phyloP scores from a whole-genome alignment of 257 asterid genomes.

The Euphrasia confusa region DNA sequence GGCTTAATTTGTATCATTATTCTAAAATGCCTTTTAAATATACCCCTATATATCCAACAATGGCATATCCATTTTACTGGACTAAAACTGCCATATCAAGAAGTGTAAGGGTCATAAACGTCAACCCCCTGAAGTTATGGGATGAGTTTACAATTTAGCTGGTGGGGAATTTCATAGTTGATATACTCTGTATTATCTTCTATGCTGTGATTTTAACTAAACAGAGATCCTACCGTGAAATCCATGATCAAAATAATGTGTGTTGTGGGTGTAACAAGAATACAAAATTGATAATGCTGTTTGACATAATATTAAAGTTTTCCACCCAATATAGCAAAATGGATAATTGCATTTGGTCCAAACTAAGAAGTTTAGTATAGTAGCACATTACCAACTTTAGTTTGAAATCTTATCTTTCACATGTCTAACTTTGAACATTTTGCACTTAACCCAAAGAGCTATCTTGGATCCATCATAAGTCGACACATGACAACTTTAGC shows the following conservation, averaged over 20 bases:
- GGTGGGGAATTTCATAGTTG: neutral
- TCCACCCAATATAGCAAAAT: neutral
- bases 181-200: too few relatives aligned
- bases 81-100: too few relatives aligned
- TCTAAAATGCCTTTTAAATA: too few relatives aligned
- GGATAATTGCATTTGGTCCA: neutral
- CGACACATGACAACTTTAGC: neutral
- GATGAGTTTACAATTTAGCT: too few relatives aligned
- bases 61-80: too few relatives aligned
- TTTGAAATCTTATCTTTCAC: neutral
- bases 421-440: neutral
- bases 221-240: neutral
- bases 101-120: too few relatives aligned
- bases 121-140: too few relatives aligned
- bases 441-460: neutral
- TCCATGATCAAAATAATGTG: neutral
- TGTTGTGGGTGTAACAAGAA: neutral
- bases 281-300: neutral
- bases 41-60: too few relatives aligned
- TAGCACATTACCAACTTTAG: neutral
- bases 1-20: too few relatives aligned
- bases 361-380: neutral
- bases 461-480: neutral
- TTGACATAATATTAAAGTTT: neutral
- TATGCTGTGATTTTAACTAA: too few relatives aligned